Base-by-base conservation (phyloP, 2,329 filamentous ascomycete genomes). In the Annulohypoxylon truncatum region DNA sequence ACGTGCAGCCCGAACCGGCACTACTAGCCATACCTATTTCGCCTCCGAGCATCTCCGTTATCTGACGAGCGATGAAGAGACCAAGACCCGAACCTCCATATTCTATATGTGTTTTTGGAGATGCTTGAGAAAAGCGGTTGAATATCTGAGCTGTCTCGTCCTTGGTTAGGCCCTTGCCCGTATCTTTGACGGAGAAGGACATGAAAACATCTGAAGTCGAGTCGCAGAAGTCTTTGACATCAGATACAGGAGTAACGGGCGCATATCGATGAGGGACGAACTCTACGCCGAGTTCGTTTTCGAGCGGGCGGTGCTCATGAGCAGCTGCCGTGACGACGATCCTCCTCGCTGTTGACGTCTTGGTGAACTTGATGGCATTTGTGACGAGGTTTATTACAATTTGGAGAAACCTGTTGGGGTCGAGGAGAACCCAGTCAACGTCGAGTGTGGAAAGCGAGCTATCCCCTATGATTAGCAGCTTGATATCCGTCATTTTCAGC, bases 331-430 rank as follows among this genome's bases (percentile, higher is more conserved):
- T 78, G 1, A 87, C 80, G 1, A 78, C 79, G 31, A 88, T 84
- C 42, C 87, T 86, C 6, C 89, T 85, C 10, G 82, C 85, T 13
- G 83, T 82, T 15, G 89, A 87, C 0, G 83, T 83, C 33, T 88
- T 88, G 0, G 92, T 95, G 74, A 94, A 95, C 73, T 95, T 95
- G 77, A 95, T 89, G 0, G 92, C 91, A 72, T 95, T 95, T 6
- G 91, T 92, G 7, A 92, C 86, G 1, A 95, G 83, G 72, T 95
- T 95, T 76, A 95, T 93, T 2, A 94, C 82, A 0, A 94, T 90
- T 77, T 95, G 92, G 54, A 92, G 85, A 52, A 95, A 88, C 22
- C 92, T 85, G 13, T 89, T 91, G 0, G 92, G 90, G 75, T 95
- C 92, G 26, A 93, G 78, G 31, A 84, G 79, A 2, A 94, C 87